Conservation (phyloP, 164 flowering plant genomes). For the Annona cherimola region DNA sequence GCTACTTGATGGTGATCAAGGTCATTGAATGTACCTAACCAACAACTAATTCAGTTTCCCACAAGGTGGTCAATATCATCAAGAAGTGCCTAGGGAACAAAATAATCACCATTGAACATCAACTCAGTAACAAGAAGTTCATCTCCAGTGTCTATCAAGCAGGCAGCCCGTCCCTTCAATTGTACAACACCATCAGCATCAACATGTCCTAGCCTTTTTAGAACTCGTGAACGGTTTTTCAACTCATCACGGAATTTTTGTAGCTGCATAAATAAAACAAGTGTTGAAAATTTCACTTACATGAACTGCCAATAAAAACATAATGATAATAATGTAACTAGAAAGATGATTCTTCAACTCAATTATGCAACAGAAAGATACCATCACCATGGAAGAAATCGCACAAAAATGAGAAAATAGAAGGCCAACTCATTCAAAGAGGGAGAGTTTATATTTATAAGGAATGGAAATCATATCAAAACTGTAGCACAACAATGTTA, state of each 20-base stretch:
- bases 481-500: neutral
- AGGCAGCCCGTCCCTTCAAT: slow-evolving; percentile 96
- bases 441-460: neutral
- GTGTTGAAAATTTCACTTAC: neutral
- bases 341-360: neutral
- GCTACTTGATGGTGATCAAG: slow-evolving; percentile 97
- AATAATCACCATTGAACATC: slow-evolving; percentile 84
- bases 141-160: slow-evolving; percentile 98
- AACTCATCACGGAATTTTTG: slow-evolving; percentile 97
- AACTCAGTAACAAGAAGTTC: slow-evolving; percentile 96
- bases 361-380: neutral
- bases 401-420: neutral
- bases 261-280: slow-evolving; percentile 45
- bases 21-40: slow-evolving; percentile 86
- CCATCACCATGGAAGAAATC: neutral
- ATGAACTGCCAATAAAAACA: no score
- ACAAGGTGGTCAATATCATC: neutral
- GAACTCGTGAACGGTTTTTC: slow-evolving; percentile 84
- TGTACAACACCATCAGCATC: slow-evolving; percentile 95
- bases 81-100: neutral
- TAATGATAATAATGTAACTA: no score
- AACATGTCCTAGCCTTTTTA: slow-evolving; percentile 94
- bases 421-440: neutral
- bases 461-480: neutral
- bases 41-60: slow-evolving; percentile 6